Evolutionary conservation across 2,329 filamentous ascomycete genomes (phyloP).

Genomic region (Aspergillus terreus): DNA sequence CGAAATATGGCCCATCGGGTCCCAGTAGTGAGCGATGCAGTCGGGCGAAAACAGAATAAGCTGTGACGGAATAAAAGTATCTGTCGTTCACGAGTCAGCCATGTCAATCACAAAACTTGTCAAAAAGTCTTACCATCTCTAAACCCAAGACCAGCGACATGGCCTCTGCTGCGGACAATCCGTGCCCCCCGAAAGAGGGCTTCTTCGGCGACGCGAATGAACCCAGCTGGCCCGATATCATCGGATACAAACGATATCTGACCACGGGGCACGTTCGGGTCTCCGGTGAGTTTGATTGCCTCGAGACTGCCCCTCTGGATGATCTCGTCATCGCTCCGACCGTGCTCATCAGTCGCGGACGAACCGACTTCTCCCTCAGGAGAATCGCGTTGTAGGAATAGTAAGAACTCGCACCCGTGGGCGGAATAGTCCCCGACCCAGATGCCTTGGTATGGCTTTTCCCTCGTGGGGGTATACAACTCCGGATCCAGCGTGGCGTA

Average conservation of each 20-base stretch:
- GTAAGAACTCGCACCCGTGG: slow-evolving; percentile 84
- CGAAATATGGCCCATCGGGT: slow-evolving; percentile 47
- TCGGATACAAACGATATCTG: slow-evolving; percentile 77
- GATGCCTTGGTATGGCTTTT: slow-evolving; percentile 83
- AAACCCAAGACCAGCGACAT: slow-evolving; percentile 73
- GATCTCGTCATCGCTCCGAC: slow-evolving; percentile 40
- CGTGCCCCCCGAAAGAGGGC: slow-evolving; percentile 68
- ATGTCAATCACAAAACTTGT: slow-evolving; percentile 3
- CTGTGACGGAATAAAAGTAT: slow-evolving; percentile 65
- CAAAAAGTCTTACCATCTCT: slow-evolving; percentile 57
- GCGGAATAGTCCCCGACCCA: slow-evolving; percentile 88
- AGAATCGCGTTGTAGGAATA: slow-evolving; percentile 69
- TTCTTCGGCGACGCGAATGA: slow-evolving; percentile 62
- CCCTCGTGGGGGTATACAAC: slow-evolving; percentile 73
- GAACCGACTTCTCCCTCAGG: slow-evolving; percentile 38
- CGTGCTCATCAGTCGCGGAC: slow-evolving; percentile 19
- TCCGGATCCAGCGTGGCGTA: slow-evolving; percentile 70
- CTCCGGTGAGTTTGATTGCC: slow-evolving; percentile 87
- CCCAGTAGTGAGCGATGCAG: slow-evolving; percentile 78
- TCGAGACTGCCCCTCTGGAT: slow-evolving; percentile 67
- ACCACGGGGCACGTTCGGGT: slow-evolving; percentile 83
- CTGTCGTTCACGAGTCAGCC: slow-evolving; percentile 13
- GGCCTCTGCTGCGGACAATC: slow-evolving; percentile 70
- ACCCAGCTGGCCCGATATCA: slow-evolving; percentile 66
- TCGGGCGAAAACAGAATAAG: slow-evolving; percentile 77